phyloP scores from a whole-genome alignment of 805 yeast genomes.

The Ogataea thermomethanolica region DNA sequence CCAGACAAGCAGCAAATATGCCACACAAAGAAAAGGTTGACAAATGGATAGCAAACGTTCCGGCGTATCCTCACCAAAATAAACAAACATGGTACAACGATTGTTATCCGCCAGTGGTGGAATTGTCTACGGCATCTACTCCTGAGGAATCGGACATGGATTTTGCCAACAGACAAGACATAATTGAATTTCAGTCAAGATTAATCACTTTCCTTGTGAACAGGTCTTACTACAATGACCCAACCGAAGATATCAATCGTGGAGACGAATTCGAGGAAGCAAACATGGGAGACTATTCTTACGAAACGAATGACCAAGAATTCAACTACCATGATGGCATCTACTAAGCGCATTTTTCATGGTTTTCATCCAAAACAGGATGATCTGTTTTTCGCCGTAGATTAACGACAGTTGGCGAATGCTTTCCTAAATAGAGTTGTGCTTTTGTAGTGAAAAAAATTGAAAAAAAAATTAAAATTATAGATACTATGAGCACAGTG shows the following conservation, averaged over 20 bases:
- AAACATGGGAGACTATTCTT: constrained; percentile 16
- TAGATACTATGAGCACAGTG: constrained; percentile 24
- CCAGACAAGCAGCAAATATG: constrained; percentile 62
- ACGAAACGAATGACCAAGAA: constrained; percentile 19
- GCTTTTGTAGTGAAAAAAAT: constrained; percentile 2
- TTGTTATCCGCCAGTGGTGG: constrained; percentile 49
- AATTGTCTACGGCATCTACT: constrained; percentile 27
- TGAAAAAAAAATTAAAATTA: not conserved
- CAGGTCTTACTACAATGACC: constrained; percentile 35
- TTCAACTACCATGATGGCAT: constrained; percentile 20
- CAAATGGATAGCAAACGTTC: constrained; percentile 60
- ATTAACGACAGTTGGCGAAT: not conserved
- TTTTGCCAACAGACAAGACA: constrained; percentile 41
- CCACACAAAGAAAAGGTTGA: constrained; percentile 61
- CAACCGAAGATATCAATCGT: constrained; percentile 21
- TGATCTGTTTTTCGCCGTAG: no score
- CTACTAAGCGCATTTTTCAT: constrained; percentile 5
- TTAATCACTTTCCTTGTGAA: constrained; percentile 45
- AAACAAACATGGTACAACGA: constrained; percentile 34
- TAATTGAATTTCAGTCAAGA: constrained; percentile 52
- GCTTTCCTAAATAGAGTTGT: constrained; percentile 10
- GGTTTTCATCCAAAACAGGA: not conserved
- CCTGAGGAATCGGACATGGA: constrained; percentile 26
- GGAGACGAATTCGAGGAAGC: constrained; percentile 22
- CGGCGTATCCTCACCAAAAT: constrained; percentile 36